Conservation (phyloP, 1,139 yeast species). For the Kurtzmaniella quercitrusa region DNA sequence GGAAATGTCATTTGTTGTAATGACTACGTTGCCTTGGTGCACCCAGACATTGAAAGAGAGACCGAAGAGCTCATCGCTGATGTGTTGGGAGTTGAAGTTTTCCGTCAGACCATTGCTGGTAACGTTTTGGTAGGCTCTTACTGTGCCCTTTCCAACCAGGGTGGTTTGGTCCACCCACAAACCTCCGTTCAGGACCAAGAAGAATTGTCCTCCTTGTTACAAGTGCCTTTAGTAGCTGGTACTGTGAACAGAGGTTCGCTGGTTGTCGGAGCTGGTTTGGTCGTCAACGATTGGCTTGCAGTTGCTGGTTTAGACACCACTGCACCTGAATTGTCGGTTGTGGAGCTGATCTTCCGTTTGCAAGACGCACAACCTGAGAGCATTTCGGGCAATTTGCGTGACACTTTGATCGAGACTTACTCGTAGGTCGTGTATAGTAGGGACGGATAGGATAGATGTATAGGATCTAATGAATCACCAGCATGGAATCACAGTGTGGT, state of each 20-base stretch:
- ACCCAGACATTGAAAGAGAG: slow-evolving; percentile 98
- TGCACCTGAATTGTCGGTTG: slow-evolving; percentile 95
- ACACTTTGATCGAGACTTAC: slow-evolving; percentile 86
- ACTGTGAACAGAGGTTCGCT: slow-evolving; percentile 97
- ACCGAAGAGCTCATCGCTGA: slow-evolving; percentile 98
- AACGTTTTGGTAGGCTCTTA: slow-evolving; percentile 96
- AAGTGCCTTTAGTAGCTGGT: slow-evolving; percentile 98
- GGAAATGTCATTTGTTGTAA: slow-evolving; percentile 99
- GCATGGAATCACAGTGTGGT: background rate
- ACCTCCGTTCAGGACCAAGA: slow-evolving; percentile 97
- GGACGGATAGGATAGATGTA: slow-evolving; percentile 1
- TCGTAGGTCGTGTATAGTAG: slow-evolving; percentile 18
- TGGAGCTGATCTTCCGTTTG: slow-evolving; percentile 91
- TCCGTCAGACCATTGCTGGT: slow-evolving; percentile 98
- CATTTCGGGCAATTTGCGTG: slow-evolving; percentile 80
- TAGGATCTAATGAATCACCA: slow-evolving; percentile 1
- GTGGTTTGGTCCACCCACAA: slow-evolving; percentile 97
- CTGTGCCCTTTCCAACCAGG: slow-evolving; percentile 92
- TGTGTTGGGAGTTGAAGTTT: slow-evolving; percentile 98
- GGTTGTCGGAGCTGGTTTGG: slow-evolving; percentile 98
- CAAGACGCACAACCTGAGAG: slow-evolving; percentile 87
- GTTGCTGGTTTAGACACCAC: slow-evolving; percentile 97
- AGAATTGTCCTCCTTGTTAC: slow-evolving; percentile 90
- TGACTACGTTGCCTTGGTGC: slow-evolving; percentile 97
- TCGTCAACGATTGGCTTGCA: slow-evolving; percentile 97